A percentile compares a stretch with the other conserved stretches of the same genome.
Evolutionary conservation across 768 basidiomycete species (phyloP).

Genomic region (Daedalea quercina): DNA sequence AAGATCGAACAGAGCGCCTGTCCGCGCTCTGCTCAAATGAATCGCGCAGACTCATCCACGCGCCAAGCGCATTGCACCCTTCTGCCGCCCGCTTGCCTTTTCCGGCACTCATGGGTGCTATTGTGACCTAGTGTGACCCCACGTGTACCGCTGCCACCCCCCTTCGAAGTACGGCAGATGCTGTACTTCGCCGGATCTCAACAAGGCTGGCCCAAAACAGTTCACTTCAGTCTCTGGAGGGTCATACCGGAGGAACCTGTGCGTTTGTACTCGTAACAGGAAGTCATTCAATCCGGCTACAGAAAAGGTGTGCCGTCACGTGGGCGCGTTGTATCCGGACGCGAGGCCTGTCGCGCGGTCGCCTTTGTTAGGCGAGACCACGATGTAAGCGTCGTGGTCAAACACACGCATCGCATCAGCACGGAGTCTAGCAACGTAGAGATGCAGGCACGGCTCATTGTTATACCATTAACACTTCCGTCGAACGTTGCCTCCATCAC

Average conservation of each 20-base stretch:
- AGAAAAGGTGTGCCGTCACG: background rate
- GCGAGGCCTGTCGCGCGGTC: background rate
- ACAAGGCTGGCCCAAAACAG: too few species aligned
- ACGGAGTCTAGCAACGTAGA: background rate
- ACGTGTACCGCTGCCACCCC: background rate
- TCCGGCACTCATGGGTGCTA: background rate
- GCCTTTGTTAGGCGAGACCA: too few species aligned
- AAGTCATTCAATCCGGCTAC: too few species aligned
- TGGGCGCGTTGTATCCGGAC: background rate
- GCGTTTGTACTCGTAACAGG: too few species aligned
- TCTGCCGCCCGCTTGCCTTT: background rate
- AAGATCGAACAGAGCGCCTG: background rate
- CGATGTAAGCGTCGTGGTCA: too few species aligned
- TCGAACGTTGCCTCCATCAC: too few species aligned
- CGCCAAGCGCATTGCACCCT: slow-evolving; percentile 1
- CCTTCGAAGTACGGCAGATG: too few species aligned
- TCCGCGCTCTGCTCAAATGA: background rate
- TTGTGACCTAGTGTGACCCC: background rate
- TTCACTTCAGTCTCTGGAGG: too few species aligned
- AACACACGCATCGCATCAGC: background rate
- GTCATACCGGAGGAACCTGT: too few species aligned
- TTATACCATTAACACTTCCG: too few species aligned
- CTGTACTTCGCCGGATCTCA: too few species aligned
- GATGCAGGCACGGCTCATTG: too few species aligned
- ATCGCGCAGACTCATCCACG: slow-evolving; percentile 2